phyloP scores from a whole-genome alignment of 352 stramenopile genomes.

The Phytophthora pistaciae region DNA sequence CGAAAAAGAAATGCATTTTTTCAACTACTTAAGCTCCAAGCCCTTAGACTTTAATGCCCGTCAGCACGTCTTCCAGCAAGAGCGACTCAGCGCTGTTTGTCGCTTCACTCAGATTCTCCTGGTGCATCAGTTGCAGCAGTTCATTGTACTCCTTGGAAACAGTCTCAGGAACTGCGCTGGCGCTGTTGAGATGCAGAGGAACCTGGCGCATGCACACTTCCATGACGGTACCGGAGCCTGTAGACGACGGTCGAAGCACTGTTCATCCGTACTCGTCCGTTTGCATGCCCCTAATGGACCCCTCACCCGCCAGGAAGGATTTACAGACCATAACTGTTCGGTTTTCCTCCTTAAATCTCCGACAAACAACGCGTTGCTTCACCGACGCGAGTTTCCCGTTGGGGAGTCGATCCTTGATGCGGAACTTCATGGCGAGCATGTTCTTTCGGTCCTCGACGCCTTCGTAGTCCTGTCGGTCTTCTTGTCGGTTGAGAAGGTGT shows the following conservation, averaged over 20 bases:
- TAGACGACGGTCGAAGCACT: conserved; percentile 2
- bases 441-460: background rate
- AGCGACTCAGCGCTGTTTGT: conserved; percentile 3
- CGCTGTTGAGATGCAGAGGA: conserved; percentile 18
- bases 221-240: conserved; percentile 5
- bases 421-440: conserved; percentile 3
- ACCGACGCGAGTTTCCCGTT: background rate
- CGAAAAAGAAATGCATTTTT: too few species aligned
- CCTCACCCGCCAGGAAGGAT: background rate
- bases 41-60: conserved; percentile 1
- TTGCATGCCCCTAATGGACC: conserved; percentile 7
- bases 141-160: conserved; percentile 10
- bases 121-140: conserved; percentile 9
- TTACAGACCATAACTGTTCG: background rate
- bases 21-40: too few species aligned
- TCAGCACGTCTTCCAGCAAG: conserved; percentile 10
- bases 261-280: conserved; percentile 9
- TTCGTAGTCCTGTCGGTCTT: background rate
- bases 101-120: conserved; percentile 12
- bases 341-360: background rate
- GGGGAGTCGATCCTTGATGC: background rate
- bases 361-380: conserved; percentile 1
- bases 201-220: conserved; percentile 9
- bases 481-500: conserved; percentile 11
- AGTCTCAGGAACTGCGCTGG: background rate